These are phyloP conservation scores for Vitis hybrid DNA, from an alignment of 177 flowering plant genomes.

Conservation along the genomic window DNA sequence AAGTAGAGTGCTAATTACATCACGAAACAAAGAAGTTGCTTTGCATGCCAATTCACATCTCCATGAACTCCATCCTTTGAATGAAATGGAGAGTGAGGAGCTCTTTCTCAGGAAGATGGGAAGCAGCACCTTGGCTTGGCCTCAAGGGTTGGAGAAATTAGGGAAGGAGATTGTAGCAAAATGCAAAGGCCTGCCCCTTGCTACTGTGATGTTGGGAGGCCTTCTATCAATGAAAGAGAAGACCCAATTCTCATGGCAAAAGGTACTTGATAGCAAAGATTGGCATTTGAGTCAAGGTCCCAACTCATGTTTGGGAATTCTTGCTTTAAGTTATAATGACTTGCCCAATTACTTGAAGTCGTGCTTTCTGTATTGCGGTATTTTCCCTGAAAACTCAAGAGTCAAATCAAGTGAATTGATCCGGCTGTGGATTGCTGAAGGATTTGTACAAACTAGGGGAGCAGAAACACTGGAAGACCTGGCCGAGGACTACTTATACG, in stretches of 20 bases:
- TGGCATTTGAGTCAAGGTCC: conserved; percentile 1
- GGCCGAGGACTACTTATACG: conserved; percentile 16
- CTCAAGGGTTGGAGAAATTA: not conserved
- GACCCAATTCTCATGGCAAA: not conserved
- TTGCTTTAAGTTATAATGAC: no score
- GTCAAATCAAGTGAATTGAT: not conserved
- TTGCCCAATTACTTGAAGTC: no score
- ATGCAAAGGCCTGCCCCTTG: not conserved
- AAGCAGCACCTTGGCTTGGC: not conserved
- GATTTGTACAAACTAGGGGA: not conserved
- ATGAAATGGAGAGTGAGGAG: not conserved
- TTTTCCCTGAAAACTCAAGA: no score
- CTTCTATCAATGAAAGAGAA: conserved; percentile 2
- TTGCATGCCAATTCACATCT: not conserved
- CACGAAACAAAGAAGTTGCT: not conserved
- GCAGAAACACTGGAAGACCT: conserved; percentile 9
- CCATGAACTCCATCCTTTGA: not conserved
- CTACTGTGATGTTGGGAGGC: conserved; percentile 3
- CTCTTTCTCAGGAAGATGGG: not conserved
- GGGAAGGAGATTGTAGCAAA: conserved; percentile 1
- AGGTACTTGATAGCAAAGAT: not conserved
- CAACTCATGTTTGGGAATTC: not conserved
- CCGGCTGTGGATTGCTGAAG: conserved; percentile 10
- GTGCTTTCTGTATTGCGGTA: no score
- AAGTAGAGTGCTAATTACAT: not conserved